These are phyloP conservation scores for Coffea humblotiana DNA, from an alignment of 305 asterid genomes.

Conservation along the genomic window DNA sequence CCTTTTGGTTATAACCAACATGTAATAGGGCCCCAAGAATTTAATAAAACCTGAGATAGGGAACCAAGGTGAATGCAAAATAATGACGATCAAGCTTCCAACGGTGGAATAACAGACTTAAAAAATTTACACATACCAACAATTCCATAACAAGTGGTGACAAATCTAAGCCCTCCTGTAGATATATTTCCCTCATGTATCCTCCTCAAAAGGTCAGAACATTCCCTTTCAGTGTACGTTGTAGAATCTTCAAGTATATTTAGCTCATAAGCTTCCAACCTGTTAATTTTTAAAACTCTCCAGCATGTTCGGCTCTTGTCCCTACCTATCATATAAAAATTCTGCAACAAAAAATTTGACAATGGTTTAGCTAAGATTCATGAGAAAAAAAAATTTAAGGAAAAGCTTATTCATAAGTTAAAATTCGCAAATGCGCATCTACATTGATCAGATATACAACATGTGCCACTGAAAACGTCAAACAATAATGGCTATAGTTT, in stretches of 20 bases:
- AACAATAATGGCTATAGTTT: neutral
- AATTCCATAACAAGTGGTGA: constrained; percentile 92
- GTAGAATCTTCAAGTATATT: constrained; percentile 79
- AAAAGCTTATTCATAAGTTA: neutral
- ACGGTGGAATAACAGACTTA: neutral
- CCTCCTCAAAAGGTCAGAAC: constrained; percentile 84
- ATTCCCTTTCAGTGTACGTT: constrained; percentile 74
- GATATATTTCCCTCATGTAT: constrained; percentile 84
- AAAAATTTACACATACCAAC: constrained; percentile 59
- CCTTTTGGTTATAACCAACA: constrained; percentile 92
- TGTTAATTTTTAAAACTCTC: constrained; percentile 84
- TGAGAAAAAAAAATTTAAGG: neutral
- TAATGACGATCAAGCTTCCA: constrained; percentile 14
- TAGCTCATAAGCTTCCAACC: constrained; percentile 80
- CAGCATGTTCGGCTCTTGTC: constrained; percentile 81
- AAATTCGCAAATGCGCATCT: neutral
- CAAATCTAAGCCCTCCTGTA: constrained; percentile 88
- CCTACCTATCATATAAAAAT: constrained; percentile 89
- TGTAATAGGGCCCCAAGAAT: constrained; percentile 91
- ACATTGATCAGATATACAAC: neutral
- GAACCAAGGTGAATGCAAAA: constrained; percentile 16
- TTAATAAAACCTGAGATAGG: constrained; percentile 75
- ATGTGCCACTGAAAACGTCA: neutral
- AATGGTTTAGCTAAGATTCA: neutral
- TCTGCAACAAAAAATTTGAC: constrained; percentile 51